phyloP scores from a whole-genome alignment of 306 rosid genomes.

The Crataegus laevigata region DNA sequence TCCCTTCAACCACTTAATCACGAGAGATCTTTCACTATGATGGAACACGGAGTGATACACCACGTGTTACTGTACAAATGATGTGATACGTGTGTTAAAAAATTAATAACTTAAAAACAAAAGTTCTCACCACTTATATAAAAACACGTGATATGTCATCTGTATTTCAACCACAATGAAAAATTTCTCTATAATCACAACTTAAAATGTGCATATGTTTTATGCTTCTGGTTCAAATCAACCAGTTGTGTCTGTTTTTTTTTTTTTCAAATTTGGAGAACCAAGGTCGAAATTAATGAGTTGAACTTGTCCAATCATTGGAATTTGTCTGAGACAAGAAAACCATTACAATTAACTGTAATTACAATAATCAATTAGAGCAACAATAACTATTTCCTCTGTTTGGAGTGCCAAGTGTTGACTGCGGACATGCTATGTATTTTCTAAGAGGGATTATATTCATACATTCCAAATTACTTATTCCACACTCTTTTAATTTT shows the following conservation, averaged over 20 bases:
- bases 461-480: too few species aligned
- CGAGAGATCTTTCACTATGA: too few species aligned
- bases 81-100: too few species aligned
- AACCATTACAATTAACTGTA: neutral
- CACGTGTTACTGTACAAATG: too few species aligned
- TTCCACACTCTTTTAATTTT: too few species aligned
- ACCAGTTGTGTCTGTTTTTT: neutral
- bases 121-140: too few species aligned
- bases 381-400: neutral
- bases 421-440: neutral
- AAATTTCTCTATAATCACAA: too few species aligned
- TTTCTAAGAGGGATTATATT: too few species aligned
- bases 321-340: neutral
- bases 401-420: neutral
- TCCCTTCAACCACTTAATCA: too few species aligned
- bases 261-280: neutral
- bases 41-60: accelerated
- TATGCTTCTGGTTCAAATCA: neutral
- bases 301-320: neutral
- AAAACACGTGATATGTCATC: too few species aligned
- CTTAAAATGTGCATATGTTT: neutral
- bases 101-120: too few species aligned
- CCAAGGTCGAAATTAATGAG: neutral
- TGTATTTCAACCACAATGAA: accelerated
- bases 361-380: too few species aligned